Evolutionary conservation across 352 stramenopile species (phyloP).

Genomic region (Phytophthora kernoviae): DNA sequence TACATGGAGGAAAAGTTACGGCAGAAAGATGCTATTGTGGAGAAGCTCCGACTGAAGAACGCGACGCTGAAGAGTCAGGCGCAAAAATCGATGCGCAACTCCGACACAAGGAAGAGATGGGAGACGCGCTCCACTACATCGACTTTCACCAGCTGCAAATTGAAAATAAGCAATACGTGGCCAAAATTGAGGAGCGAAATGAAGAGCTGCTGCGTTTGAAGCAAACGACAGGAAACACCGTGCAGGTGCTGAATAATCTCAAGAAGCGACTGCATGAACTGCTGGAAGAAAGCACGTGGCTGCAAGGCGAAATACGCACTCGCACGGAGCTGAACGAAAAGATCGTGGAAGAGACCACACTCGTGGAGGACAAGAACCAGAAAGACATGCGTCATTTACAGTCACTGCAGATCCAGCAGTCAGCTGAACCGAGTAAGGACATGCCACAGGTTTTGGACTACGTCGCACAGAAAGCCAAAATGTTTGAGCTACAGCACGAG

Average conservation of each 20-base stretch:
- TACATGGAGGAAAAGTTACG: slow-evolving; percentile 96
- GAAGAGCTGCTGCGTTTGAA: slow-evolving; percentile 93
- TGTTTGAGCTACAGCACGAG: slow-evolving; percentile 87
- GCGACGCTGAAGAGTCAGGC: slow-evolving; percentile 92
- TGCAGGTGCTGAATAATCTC: slow-evolving; percentile 91
- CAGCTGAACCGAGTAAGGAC: slow-evolving; percentile 73
- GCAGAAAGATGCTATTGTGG: slow-evolving; percentile 91
- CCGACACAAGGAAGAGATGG: slow-evolving; percentile 95
- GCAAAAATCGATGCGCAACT: slow-evolving; percentile 91
- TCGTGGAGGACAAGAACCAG: slow-evolving; percentile 75
- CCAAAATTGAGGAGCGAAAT: slow-evolving; percentile 95
- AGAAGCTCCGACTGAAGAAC: slow-evolving; percentile 95
- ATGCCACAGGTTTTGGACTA: slow-evolving; percentile 94
- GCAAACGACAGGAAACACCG: slow-evolving; percentile 88
- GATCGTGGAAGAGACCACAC: slow-evolving; percentile 75
- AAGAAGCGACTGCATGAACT: slow-evolving; percentile 91
- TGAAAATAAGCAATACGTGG: slow-evolving; percentile 96
- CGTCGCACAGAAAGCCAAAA: slow-evolving; percentile 87
- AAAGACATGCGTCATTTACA: slow-evolving; percentile 65
- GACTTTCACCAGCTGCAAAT: slow-evolving; percentile 97
- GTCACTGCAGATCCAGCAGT: slow-evolving; percentile 67
- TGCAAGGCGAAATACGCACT: slow-evolving; percentile 81
- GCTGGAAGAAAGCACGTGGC: slow-evolving; percentile 80
- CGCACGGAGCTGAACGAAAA: slow-evolving; percentile 89
- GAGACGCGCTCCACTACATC: slow-evolving; percentile 95